phyloP scores from a whole-genome alignment of 768 basidiomycete genomes.

The Boletus coccyginus region DNA sequence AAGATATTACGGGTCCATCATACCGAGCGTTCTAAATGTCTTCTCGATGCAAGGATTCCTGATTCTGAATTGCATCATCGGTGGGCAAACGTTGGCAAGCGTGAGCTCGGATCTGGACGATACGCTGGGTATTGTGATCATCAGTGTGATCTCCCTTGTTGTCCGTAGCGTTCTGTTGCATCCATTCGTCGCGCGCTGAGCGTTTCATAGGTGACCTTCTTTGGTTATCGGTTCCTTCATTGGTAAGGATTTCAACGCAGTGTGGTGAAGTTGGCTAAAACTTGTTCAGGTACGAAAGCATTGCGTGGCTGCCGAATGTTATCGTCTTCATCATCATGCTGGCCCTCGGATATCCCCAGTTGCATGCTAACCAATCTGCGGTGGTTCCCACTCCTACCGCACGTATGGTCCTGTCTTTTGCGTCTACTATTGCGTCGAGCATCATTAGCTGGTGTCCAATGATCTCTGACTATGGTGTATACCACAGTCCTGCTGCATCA shows the following conservation, averaged over 20 bases:
- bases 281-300: constrained; percentile 58
- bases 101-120: constrained; percentile 35
- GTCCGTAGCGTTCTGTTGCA: constrained; percentile 15
- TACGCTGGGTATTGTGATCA: constrained; percentile 33
- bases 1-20: constrained; percentile 39
- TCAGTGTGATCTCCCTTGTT: constrained; percentile 29
- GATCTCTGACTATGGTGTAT: constrained; percentile 49
- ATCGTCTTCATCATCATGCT: constrained; percentile 65
- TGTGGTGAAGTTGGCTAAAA: background rate
- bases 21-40: constrained; percentile 47
- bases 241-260: constrained; percentile 35
- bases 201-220: constrained; percentile 51
- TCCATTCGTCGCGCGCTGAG: background rate
- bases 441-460: constrained; percentile 43
- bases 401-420: constrained; percentile 40
- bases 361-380: constrained; percentile 40
- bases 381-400: constrained; percentile 36
- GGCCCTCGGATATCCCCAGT: constrained; percentile 66
- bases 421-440: constrained; percentile 43
- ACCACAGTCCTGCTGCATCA: constrained; percentile 52
- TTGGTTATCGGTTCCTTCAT: constrained; percentile 60
- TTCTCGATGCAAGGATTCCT: constrained; percentile 55
- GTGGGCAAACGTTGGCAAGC: constrained; percentile 57
- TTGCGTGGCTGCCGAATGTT: constrained; percentile 76
- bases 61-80: constrained; percentile 58